phyloP scores from a whole-genome alignment of 192 early-diverging fungal species.

The Mortierella alpina region DNA sequence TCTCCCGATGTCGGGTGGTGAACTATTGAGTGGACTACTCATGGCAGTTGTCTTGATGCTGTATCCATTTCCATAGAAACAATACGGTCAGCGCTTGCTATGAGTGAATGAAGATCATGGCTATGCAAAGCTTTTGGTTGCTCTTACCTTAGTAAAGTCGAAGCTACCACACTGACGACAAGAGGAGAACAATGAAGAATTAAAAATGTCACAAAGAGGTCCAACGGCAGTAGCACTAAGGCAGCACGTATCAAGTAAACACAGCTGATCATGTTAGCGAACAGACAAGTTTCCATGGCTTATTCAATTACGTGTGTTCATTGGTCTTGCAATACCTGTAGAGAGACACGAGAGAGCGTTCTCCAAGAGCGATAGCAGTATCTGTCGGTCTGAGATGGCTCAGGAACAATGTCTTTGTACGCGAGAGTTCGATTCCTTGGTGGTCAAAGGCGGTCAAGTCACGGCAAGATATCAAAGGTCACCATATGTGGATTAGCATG shows the following conservation, averaged over 20 bases:
- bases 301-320: not conserved
- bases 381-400: slow-evolving; percentile 3
- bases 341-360: not conserved
- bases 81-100: not conserved
- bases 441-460: not conserved
- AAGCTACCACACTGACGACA: not conserved
- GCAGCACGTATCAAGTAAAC: not conserved
- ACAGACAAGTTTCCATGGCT: not conserved
- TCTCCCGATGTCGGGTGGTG: not conserved
- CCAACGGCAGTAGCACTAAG: not conserved
- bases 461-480: too few species aligned
- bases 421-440: not conserved
- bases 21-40: not conserved
- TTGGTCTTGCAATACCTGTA: not conserved
- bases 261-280: not conserved
- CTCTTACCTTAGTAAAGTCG: not conserved
- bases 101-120: not conserved
- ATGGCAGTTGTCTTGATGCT: not conserved
- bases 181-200: too few species aligned
- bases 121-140: not conserved
- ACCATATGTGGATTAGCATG: not conserved
- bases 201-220: not conserved
- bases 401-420: not conserved
- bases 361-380: not conserved
- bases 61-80: not conserved